Conservation (phyloP, 176 grass and related monocot species). For the Aegilops speltoides region DNA sequence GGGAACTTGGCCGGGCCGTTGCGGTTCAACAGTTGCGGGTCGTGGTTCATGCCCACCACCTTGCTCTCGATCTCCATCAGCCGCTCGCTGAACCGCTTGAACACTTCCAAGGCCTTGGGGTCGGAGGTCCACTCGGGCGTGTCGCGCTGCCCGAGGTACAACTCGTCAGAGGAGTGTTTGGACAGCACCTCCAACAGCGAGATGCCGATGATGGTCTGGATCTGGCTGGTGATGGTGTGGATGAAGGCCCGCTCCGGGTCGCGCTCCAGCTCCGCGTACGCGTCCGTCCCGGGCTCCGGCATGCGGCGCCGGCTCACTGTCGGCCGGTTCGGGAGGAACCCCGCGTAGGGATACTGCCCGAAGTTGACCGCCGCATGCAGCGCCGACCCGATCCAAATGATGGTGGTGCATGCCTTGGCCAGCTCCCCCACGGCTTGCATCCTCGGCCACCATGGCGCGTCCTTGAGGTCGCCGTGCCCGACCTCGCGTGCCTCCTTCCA, state of each 20-base stretch:
- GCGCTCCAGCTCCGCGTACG: constrained; percentile 47
- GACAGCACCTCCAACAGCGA: constrained; percentile 75
- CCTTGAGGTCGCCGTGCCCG: constrained; percentile 82
- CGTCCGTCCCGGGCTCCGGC: constrained; percentile 47
- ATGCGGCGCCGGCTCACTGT: constrained; percentile 69
- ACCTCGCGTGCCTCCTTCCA: constrained; percentile 85
- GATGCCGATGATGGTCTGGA: constrained; percentile 80
- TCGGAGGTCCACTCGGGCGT: constrained; percentile 67
- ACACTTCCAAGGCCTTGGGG: constrained; percentile 39
- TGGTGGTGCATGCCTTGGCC: constrained; percentile 53
- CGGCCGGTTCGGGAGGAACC: constrained; percentile 72
- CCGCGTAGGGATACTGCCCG: constrained; percentile 80
- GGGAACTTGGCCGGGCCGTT: constrained; percentile 56
- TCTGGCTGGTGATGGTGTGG: constrained; percentile 73
- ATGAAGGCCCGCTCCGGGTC: constrained; percentile 61
- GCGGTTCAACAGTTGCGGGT: constrained; percentile 49
- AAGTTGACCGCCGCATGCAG: constrained; percentile 94
- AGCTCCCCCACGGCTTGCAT: constrained; percentile 58
- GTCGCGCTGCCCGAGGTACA: constrained; percentile 76
- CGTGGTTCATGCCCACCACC: constrained; percentile 42
- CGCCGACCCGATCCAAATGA: constrained; percentile 82
- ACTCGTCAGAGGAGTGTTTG: constrained; percentile 74
- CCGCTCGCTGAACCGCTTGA: constrained; percentile 42
- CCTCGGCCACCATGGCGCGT: constrained; percentile 52
- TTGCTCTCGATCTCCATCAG: constrained; percentile 51